These are phyloP conservation scores for Chytridiales sp. DNA, from an alignment of 371 early-diverging fungal species.

Conservation along the genomic window DNA sequence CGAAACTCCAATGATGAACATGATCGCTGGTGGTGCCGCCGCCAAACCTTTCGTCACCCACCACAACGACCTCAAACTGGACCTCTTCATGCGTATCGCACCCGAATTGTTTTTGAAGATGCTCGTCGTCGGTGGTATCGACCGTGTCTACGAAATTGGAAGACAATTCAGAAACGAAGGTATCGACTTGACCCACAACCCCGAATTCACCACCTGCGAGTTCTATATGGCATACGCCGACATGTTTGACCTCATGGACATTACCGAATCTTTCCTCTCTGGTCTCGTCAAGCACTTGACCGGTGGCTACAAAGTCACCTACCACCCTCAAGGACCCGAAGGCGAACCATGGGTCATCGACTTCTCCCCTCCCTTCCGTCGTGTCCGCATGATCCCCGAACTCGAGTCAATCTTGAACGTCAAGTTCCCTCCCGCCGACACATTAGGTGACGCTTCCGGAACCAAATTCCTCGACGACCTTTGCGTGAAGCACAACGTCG, in stretches of 20 bases:
- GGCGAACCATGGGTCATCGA: conserved; percentile 79
- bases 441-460: conserved; percentile 79
- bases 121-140: conserved; percentile 96
- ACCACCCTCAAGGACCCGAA: conserved; percentile 90
- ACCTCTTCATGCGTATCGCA: conserved; percentile 98
- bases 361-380: conserved; percentile 97
- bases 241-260: conserved; percentile 92
- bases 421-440: conserved; percentile 87
- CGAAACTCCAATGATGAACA: conserved; percentile 99
- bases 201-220: conserved; percentile 99
- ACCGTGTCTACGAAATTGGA: conserved; percentile 99
- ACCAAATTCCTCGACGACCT: conserved; percentile 87
- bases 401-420: conserved; percentile 87
- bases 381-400: conserved; percentile 91
- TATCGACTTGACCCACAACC: conserved; percentile 99
- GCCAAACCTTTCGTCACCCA: conserved; percentile 99
- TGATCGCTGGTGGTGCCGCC: conserved; percentile 99
- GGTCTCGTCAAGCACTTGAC: conserved; percentile 91
- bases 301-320: conserved; percentile 85
- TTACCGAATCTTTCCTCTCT: conserved; percentile 91
- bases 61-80: conserved; percentile 98
- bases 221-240: conserved; percentile 99
- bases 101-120: conserved; percentile 99
- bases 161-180: conserved; percentile 99
- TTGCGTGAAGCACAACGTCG: conserved; percentile 90